Base-by-base conservation (phyloP, 139 green algal genomes). In the Micromonas pusilla region DNA sequence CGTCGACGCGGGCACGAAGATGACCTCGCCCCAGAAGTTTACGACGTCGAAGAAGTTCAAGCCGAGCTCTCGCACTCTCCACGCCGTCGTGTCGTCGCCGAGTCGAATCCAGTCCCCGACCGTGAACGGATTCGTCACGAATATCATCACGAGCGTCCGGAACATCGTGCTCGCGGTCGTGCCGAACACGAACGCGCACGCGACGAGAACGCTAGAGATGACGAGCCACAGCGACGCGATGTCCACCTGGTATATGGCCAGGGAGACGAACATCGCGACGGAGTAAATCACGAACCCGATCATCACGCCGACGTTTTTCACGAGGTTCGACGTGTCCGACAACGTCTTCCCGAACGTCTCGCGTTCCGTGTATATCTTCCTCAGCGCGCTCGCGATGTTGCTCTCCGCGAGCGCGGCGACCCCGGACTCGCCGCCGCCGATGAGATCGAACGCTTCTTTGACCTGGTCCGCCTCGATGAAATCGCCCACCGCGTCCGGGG, bases 51-150 rank as follows among this genome's bases (percentile, higher is more conserved):
- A 57, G 16, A 57, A 57, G 45, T 16, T 57, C 45, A 57, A 16
- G 9, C 45, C 45, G 9, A 57, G 45, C 45, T 57, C 45, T 9
- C 45, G 45, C 9, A 57, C 45, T 16, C 16, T 9, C 45, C 9
- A 16, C 9, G 16, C 16, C 45, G 9, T 16, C 45, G 9, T 16
- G 45, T 57, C 70, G n/a, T n/a, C n/a, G n/a, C n/a, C n/a, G 66
- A 86, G 70, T 4, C 84, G 28, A 6, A 86, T 78, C 16, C 52
- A 67, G 57, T 87, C 83, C 19, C 79, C 81, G 0, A 87, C 83
- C 57, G 83, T 80, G 66, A 82, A 85, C 30, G 83, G 80, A 72
- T 87, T 81, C 45, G 82, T 76, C 52, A 84, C 77, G 31, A 87
- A 87, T 66, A 87, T 66, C 70, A 87, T 85, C n/a, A 87, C 65